phyloP scores from a whole-genome alignment of 2,329 filamentous ascomycete species.

The Magnaporthiopsis incrustans region DNA sequence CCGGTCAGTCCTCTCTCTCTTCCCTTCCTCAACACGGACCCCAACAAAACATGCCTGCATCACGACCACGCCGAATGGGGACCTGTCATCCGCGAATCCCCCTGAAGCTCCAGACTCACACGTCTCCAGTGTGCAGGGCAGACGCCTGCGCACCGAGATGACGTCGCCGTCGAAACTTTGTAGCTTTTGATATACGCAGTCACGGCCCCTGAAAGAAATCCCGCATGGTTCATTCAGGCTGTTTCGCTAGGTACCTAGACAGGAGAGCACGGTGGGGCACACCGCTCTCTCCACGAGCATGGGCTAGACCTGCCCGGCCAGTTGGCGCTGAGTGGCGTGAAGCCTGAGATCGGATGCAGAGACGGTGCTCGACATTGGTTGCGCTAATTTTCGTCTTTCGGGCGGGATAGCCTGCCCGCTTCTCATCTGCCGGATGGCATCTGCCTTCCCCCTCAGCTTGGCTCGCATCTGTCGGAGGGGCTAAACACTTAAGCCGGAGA shows the following conservation, averaged over 20 bases:
- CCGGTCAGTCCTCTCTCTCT: no score
- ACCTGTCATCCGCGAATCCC: not conserved
- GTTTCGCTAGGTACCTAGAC: not conserved
- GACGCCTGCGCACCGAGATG: not conserved
- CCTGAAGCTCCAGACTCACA: not conserved
- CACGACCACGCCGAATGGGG: not conserved
- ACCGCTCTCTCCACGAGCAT: not conserved
- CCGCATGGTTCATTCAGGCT: not conserved
- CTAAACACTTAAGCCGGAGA: not conserved
- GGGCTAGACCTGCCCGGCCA: not conserved
- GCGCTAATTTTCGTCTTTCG: not conserved
- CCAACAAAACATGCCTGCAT: not conserved
- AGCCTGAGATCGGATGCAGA: not conserved
- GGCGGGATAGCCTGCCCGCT: no score
- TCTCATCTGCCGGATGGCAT: no score
- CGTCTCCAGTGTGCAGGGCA: not conserved
- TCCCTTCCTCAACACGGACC: no score
- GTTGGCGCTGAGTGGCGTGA: not conserved
- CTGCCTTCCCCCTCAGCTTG: not conserved
- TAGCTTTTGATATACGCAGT: not conserved
- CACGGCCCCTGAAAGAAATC: no score
- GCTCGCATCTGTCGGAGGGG: not conserved
- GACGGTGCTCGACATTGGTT: not conserved
- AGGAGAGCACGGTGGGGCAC: not conserved
- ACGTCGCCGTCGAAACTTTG: not conserved